A percentile compares a stretch with the other conserved stretches of the same genome.
These are phyloP conservation scores for Microthyrium microscopicum DNA, from an alignment of 2,329 filamentous ascomycete species.

Conservation along the genomic window DNA sequence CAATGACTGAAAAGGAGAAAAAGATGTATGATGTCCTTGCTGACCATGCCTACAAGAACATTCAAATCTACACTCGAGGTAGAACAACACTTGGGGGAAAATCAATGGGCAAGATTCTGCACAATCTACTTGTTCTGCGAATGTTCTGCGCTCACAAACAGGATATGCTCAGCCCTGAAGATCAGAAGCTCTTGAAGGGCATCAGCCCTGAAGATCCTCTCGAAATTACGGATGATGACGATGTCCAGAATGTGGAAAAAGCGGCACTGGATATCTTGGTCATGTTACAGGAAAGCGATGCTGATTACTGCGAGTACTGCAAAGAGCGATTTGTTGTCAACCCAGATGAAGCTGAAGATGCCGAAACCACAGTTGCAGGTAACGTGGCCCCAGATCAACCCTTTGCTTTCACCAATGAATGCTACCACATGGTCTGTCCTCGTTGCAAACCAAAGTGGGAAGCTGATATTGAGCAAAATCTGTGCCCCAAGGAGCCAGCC, in stretches of 20 bases:
- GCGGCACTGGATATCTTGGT: slow-evolving; percentile 76
- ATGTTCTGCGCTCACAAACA: slow-evolving; percentile 89
- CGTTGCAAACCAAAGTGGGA: too few relatives aligned
- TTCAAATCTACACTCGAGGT: slow-evolving; percentile 55
- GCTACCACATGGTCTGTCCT: slow-evolving; percentile 71
- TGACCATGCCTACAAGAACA: slow-evolving; percentile 61
- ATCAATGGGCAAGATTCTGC: slow-evolving; percentile 85
- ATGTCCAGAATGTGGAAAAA: slow-evolving; percentile 37
- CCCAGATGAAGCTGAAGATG: slow-evolving; percentile 36
- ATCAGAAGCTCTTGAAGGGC: slow-evolving; percentile 64
- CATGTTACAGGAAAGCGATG: slow-evolving; percentile 67
- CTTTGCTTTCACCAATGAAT: too few relatives aligned
- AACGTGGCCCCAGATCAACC: too few relatives aligned
- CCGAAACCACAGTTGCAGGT: slow-evolving; percentile 18
- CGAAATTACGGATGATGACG: slow-evolving; percentile 66
- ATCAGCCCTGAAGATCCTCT: slow-evolving; percentile 75
- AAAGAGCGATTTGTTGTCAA: slow-evolving; percentile 36
- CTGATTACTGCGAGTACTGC: slow-evolving; percentile 58
- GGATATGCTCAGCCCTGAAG: slow-evolving; percentile 71
- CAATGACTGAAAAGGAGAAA: slow-evolving; percentile 60
- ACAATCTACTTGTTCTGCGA: slow-evolving; percentile 69
- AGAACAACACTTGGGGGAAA: slow-evolving; percentile 59
- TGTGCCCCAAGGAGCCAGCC: too few relatives aligned
- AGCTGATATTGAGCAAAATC: too few relatives aligned
- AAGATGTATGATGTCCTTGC: slow-evolving; percentile 73